Evolutionary conservation across 2,329 filamentous ascomycete species (phyloP), one percentile per base, ranked within the genome.

Genomic region (Colletotrichum siamense): DNA sequence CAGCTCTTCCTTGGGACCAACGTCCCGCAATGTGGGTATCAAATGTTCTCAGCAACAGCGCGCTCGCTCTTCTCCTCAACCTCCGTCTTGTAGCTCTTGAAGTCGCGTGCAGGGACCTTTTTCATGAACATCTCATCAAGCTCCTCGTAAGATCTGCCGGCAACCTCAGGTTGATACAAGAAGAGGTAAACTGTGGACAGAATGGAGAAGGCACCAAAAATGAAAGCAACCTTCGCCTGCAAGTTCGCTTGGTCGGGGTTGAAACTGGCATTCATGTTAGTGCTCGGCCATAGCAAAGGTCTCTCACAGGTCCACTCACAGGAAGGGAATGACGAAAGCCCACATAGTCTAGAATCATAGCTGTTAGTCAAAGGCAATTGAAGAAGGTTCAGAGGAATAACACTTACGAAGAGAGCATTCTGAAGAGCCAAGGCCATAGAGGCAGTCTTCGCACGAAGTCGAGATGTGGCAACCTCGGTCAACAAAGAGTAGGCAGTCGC

Each of bases 161-260:
- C 69, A 16, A 81, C 82, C 71, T 83, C 81, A 8, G 87, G 87
- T 82, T 85, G 81, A 52, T 77, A 82, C 22, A 82, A 80, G 78
- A 79, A 79, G 9, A 86, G 39, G 69, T 80, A 85, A n/a, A 82
- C 74, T 8, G 80, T 79, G 30, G 75, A 81, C 24, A 83, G 24
- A 3, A 83, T 73, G 39, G 79, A 77, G 7, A 84, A 72, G 1
- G 80, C 85, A 1, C 82, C 83, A 73, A 86, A 88, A 6, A 87
- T 79, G 64, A 88, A 88, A 0, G 82, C 81, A 1, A 85, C 85
- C 78, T 87, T 87, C 2, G 83, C 85, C 9, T 84, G 84, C 0
- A 88, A 80, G 18, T 86, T 84, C 0, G 79, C 81, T 24, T 82
- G 80, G 36, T 84, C 82, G 1, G 78, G 77, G 28, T 82, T 82